Evolutionary conservation across 306 rosid species (phyloP), one percentile per base, ranked within the genome.

Genomic region (Rubus parviflorus): DNA sequence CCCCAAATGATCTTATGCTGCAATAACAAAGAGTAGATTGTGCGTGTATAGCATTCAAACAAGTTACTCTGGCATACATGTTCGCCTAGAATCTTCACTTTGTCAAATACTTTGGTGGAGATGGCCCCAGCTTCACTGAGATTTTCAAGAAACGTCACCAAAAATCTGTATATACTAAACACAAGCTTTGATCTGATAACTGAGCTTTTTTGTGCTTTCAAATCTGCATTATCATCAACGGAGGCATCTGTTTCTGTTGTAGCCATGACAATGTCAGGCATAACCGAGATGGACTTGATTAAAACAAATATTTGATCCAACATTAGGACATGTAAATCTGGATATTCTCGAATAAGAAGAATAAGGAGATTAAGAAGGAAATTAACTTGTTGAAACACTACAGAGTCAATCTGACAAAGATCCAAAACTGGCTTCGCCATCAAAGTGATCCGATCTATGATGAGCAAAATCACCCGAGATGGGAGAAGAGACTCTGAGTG

Each of bases 41-140:
- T 70, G 61, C 41, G 64, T 61, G 83, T 83, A 80, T 77, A 83
- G 74, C 86, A 53, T 68, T 83, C 88, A 68, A 81, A 71, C 73
- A 81, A 76, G 81, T 73, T 80, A 80, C 89, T 77, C 35, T 81
- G 75, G 76, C 90, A 83, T 17, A 91, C 83, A 75, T 12, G 56
- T 69, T 80, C 79, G 45, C 83, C 89, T 75, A 87, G 60, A 83
- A 69, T 81, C 83, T 83, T 85, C 84, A 89, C 79, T 77, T 79
- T 81, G 20, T 71, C 78, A 56, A 81, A 84, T 52, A 81, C 79
- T 46, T 35, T 43, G 8, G 66, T 12, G 65, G 79, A 75, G 52
- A 85, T 37, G 42, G 80, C 68, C 56, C 79, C 76, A 67, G 77
- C 79, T 70, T 67, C 75, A 73, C 67, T 78, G 37, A 86, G 89